These are phyloP conservation scores for Herpetomonas muscarum DNA, from an alignment of 208 protist species.

Conservation along the genomic window DNA sequence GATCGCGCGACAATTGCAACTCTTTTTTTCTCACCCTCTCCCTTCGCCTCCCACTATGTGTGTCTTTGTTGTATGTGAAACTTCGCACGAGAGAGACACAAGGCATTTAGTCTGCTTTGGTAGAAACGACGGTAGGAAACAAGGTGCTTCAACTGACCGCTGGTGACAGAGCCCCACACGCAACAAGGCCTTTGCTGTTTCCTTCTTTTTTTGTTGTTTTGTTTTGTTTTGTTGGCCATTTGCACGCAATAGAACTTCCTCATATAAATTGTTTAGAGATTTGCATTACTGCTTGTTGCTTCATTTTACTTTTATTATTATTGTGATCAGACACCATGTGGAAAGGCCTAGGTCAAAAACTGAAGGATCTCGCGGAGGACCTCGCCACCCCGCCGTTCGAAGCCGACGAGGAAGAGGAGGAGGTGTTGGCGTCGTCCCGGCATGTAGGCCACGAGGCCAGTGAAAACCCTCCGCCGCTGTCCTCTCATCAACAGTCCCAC, in stretches of 20 bases:
- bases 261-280: slow-evolving; percentile 4
- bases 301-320: background rate
- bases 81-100: background rate
- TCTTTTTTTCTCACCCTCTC: background rate
- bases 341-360: slow-evolving; percentile 52
- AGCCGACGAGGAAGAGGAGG: slow-evolving; percentile 22
- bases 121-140: background rate
- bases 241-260: background rate
- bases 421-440: too few relatives aligned
- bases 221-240: background rate
- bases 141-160: too few relatives aligned
- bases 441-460: background rate
- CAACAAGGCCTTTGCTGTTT: background rate
- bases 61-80: background rate
- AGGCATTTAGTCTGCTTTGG: background rate
- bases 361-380: slow-evolving; percentile 75
- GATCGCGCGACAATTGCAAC: background rate
- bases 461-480: background rate
- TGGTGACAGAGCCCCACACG: too few relatives aligned
- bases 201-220: background rate
- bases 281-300: background rate
- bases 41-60: background rate
- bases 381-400: slow-evolving; percentile 64
- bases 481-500: background rate
- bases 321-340: slow-evolving; percentile 27